Evolutionary conservation across 768 basidiomycete species (phyloP), one percentile per base, ranked within the genome.

Genomic region (Lactarius sanguifluus): DNA sequence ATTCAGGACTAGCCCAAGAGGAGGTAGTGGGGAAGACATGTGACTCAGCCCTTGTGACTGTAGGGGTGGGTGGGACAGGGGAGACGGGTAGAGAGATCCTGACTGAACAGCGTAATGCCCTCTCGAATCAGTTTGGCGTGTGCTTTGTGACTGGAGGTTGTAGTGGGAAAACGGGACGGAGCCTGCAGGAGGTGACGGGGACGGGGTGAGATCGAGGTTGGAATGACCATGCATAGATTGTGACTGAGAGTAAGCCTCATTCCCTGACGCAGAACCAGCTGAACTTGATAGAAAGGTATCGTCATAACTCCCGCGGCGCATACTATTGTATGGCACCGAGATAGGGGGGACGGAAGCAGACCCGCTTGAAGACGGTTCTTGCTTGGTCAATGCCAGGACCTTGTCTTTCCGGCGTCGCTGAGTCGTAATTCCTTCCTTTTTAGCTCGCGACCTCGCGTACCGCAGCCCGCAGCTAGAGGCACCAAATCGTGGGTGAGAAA

Each of bases 361-460:
- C 36, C 71, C 71, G 41, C 73, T 70, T n/a, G 72, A 64, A 36
- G 64, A 41, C 13, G 61, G 71, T 70, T 71, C 72, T 63, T 65
- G 69, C 58, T 71, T 74, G 71, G 74, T 62, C 50, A 70, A 64
- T 64, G 66, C 71, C 69, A 76, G 70, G 13, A 68, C 72, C 71
- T 89, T 88, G 61, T 90, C 89, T 76, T 90, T 89, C 65, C 86
- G 82, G 65, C 85, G 81, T 43, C 89, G 85, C 74, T 85, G 82
- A 13, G 78, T 78, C 66, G 79, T 78, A 71, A 84, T 81, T 20
- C 88, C 93, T 77, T 91, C 91, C 75, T 92, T 92, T 79, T 95
- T 95, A 64, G 93, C 93, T 72, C 90, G 85, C 61, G 91, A 91
- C 64, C 92, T 88, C 68, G 93, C 92, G 76, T 86, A 94, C 56